Base-by-base conservation (phyloP, 2,329 filamentous ascomycete genomes). In the Volutella citrinella region DNA sequence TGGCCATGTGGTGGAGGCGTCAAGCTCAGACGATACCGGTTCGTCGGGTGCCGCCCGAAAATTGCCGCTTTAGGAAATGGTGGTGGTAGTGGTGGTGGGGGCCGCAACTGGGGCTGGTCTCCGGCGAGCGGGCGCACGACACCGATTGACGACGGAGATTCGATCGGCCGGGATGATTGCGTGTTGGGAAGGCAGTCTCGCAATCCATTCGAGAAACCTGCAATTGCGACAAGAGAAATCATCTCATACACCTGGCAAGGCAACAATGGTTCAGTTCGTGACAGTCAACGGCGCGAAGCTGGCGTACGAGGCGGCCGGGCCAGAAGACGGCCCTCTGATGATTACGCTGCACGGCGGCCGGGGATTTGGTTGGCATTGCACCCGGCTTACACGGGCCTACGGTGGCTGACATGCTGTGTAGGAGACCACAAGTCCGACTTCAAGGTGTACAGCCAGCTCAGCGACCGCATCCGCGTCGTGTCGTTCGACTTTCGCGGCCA, bases 401-500 rank as follows among this genome's bases (percentile, higher is more conserved):
- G n/a, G 14, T 12, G 10, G 8, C 8, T 14, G 8, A 12, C 9
- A 10, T 27, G 8, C 27, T 15, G 10, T 9, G 4, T 23, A 46
- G 44, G 44, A 0, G 39, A 46, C 19, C 44, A 45, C 12, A 36
- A 27, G 5, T 40, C 34, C 1, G 44, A 46, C n/a, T 46, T 36
- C 26, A 36, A 29, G 10, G 26, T 44, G 10, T 46, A 46, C 29
- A 36, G 38, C 13, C 39, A 31, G 12, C 19, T 46, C 5, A 28
- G 34, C 7, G 34, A 43, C 19, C 6, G 18, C 1, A 29, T 45
- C 14, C 42, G 37, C 5, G 36, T 46, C 7, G 21, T 46, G 16
- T 46, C 44, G 8, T 45, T 46, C 20, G 44, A 46, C 26, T 46
- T 29, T 7, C 40, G 44, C 4, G 44, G 44, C 6, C 44, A 46